These are phyloP conservation scores for Asterophora lycoperdoides DNA, from an alignment of 768 basidiomycete species.

Conservation along the genomic window DNA sequence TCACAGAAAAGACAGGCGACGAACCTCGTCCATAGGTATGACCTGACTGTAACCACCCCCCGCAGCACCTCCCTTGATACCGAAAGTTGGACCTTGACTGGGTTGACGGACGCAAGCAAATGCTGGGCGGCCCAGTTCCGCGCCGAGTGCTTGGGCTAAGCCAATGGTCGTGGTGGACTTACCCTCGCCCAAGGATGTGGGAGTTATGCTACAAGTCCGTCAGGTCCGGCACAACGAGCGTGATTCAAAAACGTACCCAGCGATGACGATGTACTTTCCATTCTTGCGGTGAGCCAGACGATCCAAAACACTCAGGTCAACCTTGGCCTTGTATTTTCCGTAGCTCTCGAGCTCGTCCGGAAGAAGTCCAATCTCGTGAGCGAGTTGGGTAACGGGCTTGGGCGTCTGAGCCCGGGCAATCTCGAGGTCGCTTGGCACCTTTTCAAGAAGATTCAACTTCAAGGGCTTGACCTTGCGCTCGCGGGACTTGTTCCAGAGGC, in stretches of 20 bases:
- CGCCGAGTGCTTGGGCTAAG: slow-evolving; percentile 92
- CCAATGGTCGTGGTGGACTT: slow-evolving; percentile 99
- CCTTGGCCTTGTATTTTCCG: slow-evolving; percentile 96
- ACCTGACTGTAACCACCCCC: slow-evolving; percentile 98
- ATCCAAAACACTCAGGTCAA: slow-evolving; percentile 85
- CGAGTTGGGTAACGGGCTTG: slow-evolving; percentile 81
- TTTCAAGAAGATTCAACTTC: slow-evolving; percentile 69
- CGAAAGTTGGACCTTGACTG: slow-evolving; percentile 97
- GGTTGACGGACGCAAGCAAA: slow-evolving; percentile 98
- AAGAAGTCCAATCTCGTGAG: slow-evolving; percentile 81
- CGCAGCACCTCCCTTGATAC: slow-evolving; percentile 98
- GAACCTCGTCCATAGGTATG: slow-evolving; percentile 97
- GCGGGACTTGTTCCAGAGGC: slow-evolving; percentile 68
- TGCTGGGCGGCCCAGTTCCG: slow-evolving; percentile 85
- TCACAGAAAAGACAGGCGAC: slow-evolving; percentile 1
- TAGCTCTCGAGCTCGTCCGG: slow-evolving; percentile 89
- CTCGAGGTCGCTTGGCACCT: slow-evolving; percentile 95
- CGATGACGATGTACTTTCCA: slow-evolving; percentile 95
- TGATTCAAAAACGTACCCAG: slow-evolving; percentile 51
- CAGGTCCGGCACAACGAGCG: not conserved
- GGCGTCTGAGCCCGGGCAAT: slow-evolving; percentile 94
- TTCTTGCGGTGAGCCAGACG: slow-evolving; percentile 80
- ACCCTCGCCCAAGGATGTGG: slow-evolving; percentile 95
- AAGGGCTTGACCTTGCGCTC: slow-evolving; percentile 73
- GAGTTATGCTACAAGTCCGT: slow-evolving; percentile 66